Evolutionary conservation across 768 basidiomycete species (phyloP), one percentile per base, ranked within the genome.

Genomic region (Macrolepiota dolichaula): DNA sequence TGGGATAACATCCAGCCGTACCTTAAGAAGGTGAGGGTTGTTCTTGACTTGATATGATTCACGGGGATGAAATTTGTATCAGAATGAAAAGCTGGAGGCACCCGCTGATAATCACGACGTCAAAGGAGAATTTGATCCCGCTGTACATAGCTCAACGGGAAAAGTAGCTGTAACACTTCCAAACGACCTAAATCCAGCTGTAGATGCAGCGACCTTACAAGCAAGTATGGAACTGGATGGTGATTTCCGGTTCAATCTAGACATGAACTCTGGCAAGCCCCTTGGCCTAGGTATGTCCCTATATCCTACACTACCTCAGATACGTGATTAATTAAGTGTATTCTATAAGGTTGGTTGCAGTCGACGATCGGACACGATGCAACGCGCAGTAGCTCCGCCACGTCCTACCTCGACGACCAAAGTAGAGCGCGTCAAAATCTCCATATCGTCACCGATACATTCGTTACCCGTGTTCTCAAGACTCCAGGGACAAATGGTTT

Each of bases 291-390:
- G 64, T 65, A 12, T 6, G 42, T 19, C 19, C 11, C 13, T 17
- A 10, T 11, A 29, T 13, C 13, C 17, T 13, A n/a, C 24, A n/a
- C n/a, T n/a, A n/a, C n/a, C n/a, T n/a, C 38, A 32, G 7, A 54
- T 13, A 19, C 4, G 19, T 59, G 15, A 5, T 22, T 38, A 40
- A 38, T 1, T 12, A 40, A 19, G 22, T 27, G 19, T 35, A 5
- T n/a, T 7, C 2, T 1, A 4, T 4, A 40, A 69, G 71, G 65
- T n/a, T 71, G 68, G 67, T 52, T 65, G 5, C 70, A 69, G 51
- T 55, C 57, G 5, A 70, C 65, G 10, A 64, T 67, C 11, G 68
- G 66, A 0, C 59, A 60, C 32, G 61, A 67, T 51, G 69, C 67
- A 24, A 57, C 59, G 5, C 61, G 71, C 40, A 70, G 29, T 32